Base-by-base conservation (phyloP, 441 rosid species). In the Jatropha multifida region DNA sequence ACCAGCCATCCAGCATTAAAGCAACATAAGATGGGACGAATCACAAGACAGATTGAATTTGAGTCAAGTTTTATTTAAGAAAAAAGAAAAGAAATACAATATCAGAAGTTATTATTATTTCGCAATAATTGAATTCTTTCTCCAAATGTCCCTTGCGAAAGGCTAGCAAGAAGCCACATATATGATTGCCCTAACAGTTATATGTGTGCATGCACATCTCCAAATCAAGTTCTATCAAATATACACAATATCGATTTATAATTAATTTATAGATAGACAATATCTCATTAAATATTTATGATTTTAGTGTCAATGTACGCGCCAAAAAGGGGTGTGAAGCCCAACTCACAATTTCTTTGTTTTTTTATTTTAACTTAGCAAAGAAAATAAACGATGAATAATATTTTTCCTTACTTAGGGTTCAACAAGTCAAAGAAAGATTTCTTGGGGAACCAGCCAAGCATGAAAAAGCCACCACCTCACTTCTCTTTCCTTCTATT, bases 391-490 rank as follows among this genome's bases (percentile, higher is more conserved):
- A 59, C 3, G 27, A 68, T 52, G 23, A 4, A 41, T 23, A 69
- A 65, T 62, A 56, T 48, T 55, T 59, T 56, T 67, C 11, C 15
- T 68, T 64, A 55, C 7, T 81, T 73, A 75, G 78, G 82, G 79
- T 23, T 76, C 32, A 26, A 55, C 48, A 88, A 80, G 85, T 83
- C 85, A 86, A 85, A 83, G 80, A 85, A 83, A 78, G 75, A 66
- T 78, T 77, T 73, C 65, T 69, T 48, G 58, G 76, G 68, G 84
- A 83, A 79, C 56, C 79, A 62, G 65, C 85, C 88, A 82, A 83
- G 71, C 23, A 68, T 77, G 86, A 84, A 83, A 85, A 86, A 81
- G 88, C 81, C 82, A 74, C 75, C 76, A 68, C 67, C 68, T 9
- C 62, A 37, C 68, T 63, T 37, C 71, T 44, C 51, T 17, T 46